Evolutionary conservation across 164 flowering plant genomes (phyloP), one percentile per base, ranked within the genome.

Genomic region (Amborella trichopoda): DNA sequence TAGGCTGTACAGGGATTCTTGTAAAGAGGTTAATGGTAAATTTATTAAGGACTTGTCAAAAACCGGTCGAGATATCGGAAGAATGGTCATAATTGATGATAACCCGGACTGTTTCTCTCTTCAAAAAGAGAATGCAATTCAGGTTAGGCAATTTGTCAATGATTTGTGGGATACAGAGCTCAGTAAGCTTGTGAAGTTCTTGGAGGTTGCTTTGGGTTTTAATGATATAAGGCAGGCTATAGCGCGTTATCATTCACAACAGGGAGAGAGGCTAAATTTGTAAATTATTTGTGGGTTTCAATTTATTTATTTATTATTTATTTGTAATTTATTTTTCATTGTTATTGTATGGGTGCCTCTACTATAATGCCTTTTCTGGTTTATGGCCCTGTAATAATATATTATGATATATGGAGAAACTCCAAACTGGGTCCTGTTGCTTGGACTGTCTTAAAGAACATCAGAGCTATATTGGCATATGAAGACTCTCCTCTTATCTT

Each of bases 41-140:
- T 76, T 58, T 23, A 87, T 86, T 59, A 90, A 90, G 72, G 94
- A 90, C 63, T 62, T 90, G 65, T 58, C 75, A 2, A 63, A 53
- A n/a, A 5, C 60, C 40, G 95, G 95, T 58, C 72, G 95, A 61
- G 91, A 86, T 44, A 41, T 90, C 67, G 61, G 47, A 49, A 51
- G 59, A 41, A 81, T 60, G n/a, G 80, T 78, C 49, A 69, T 89
- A 10, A 74, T 89, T 0, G 97, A 89, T 52, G 97, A 89, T 36
- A 82, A 89, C 24, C 95, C 95, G 4, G 72, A 71, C 46, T 66
- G 87, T 0, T 82, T 70, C 34, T 5, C 30, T 21, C 44, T 75
- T 2, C 90, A 89, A 49, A 88, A 85, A 5, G 77, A 69, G 44
- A 85, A 85, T 34, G 97, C 88, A 10, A 53, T 89, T 25, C 83